Conservation (phyloP, 2,329 filamentous ascomycete species). For the Venturia effusa region DNA sequence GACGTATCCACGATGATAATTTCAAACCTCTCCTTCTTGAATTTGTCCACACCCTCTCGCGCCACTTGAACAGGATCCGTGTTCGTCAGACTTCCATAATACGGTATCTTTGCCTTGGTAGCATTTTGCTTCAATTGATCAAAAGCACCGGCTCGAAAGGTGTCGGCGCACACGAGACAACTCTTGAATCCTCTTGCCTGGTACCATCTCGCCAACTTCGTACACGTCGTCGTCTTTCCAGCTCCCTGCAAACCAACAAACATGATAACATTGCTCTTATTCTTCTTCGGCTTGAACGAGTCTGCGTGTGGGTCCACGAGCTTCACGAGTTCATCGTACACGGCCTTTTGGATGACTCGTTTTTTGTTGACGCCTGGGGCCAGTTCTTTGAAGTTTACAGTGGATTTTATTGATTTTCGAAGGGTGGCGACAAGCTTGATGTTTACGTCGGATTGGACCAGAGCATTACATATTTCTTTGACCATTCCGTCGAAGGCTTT, state of each 20-base stretch:
- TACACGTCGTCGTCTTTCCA: conserved; percentile 97
- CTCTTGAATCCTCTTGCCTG: conserved; percentile 86
- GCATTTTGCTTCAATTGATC: conserved; percentile 98
- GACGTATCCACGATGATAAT: conserved; percentile 98
- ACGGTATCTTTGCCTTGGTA: conserved; percentile 97
- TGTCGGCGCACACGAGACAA: conserved; percentile 93
- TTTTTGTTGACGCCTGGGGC: conserved; percentile 95
- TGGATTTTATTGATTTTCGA: conserved; percentile 80
- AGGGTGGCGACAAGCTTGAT: conserved; percentile 84
- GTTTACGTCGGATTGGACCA: conserved; percentile 95
- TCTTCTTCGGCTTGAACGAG: conserved; percentile 94
- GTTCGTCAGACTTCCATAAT: conserved; percentile 93
- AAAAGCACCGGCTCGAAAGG: conserved; percentile 95
- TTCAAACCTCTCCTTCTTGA: conserved; percentile 97
- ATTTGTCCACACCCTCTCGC: conserved; percentile 92
- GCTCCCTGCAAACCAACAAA: conserved; percentile 97
- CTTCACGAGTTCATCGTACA: conserved; percentile 92
- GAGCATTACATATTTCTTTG: conserved; percentile 92
- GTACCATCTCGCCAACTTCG: conserved; percentile 91
- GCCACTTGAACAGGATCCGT: conserved; percentile 92
- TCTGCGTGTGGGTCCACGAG: conserved; percentile 93
- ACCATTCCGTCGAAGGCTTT: conserved; percentile 98
- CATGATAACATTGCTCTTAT: conserved; percentile 96
- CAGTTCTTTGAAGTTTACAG: conserved; percentile 91
- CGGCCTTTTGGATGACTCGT: conserved; percentile 89